Base-by-base conservation (phyloP, 352 stramenopile species). In the Globisporangium barbulae region DNA sequence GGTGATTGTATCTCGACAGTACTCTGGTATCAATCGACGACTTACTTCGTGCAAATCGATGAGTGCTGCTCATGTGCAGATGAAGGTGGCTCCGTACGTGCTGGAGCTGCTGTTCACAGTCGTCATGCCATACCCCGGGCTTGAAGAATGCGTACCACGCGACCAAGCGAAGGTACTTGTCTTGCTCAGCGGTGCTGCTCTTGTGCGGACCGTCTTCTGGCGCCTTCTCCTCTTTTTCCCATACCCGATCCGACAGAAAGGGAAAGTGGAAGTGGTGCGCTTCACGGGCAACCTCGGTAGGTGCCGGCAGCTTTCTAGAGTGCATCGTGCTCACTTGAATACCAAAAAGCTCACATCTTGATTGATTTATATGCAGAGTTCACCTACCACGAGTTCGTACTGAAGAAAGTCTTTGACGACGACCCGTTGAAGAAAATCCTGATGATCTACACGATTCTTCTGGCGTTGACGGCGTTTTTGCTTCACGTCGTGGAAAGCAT, bases 321-420 rank as follows among this genome's bases (percentile, higher is more conserved):
- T 33, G 33, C n/a, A 15, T 17, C 35, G 9, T 15, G 35, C 35
- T 65, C 17, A 33, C 31, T 22, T 4, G 5, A 42, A 44, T 28
- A 28, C n/a, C 19, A 21, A 3, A 17, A 45, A 7, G n/a, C 17
- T 53, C 50, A n/a, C 30, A 15, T 54, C 7, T 50, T 10, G 35
- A 2, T 37, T 25, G 15, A 31, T 33, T 9, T n/a, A 22, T 2
- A 4, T 44, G 7, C 59, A 85, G 78, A 91, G 55, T 89, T 91
- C 57, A 83, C 67, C 49, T 91, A 91, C 48, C 70, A 69, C 8
- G 68, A 83, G 48, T 91, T 91, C 30, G 82, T 89, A 52, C 70
- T 91, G 57, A 91, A 89, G 61, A 91, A 89, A 60, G 79, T 89
- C 13, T 64, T 91, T 33, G 78, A 89, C 25, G 79, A 91, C 33